These are phyloP conservation scores for Breviolum minutum DNA, from an alignment of 73 alveolate species.

Conservation along the genomic window DNA sequence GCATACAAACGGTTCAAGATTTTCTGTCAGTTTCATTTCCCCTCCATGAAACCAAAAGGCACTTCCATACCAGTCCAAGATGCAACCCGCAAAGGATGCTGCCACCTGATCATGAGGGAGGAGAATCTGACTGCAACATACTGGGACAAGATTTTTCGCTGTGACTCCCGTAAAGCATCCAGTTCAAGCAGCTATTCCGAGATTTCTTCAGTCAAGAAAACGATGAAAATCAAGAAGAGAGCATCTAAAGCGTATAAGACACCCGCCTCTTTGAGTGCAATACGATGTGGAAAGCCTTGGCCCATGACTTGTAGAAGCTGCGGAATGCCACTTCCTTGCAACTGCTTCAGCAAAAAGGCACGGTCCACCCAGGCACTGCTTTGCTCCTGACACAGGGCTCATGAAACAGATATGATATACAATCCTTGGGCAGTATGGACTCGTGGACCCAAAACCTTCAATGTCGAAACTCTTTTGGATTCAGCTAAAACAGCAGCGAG, in stretches of 20 bases:
- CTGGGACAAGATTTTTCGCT: no score
- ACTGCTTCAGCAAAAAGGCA: slow-evolving; percentile 32
- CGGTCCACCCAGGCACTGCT: slow-evolving; percentile 39
- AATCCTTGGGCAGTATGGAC: no score
- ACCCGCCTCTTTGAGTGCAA: slow-evolving; percentile 8
- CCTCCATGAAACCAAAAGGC: background rate
- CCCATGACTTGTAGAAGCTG: slow-evolving; percentile 34
- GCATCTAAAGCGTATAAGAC: background rate
- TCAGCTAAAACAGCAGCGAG: background rate
- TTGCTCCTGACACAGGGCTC: slow-evolving; percentile 6
- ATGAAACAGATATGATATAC: no score
- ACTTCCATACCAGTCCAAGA: background rate
- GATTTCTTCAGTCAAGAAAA: no score
- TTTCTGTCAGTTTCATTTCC: background rate
- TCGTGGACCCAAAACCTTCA: no score
- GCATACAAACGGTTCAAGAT: background rate
- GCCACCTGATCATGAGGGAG: background rate
- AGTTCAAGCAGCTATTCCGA: no score
- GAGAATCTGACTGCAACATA: background rate
- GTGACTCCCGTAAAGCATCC: no score
- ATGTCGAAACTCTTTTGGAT: background rate
- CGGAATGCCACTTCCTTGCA: slow-evolving; percentile 6
- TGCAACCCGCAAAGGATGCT: slow-evolving; percentile 17
- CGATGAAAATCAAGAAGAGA: background rate
- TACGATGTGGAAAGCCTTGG: slow-evolving; percentile 37